Evolutionary conservation across 2,329 filamentous ascomycete genomes (phyloP).

Genomic region (Trichophyton rubrum): DNA sequence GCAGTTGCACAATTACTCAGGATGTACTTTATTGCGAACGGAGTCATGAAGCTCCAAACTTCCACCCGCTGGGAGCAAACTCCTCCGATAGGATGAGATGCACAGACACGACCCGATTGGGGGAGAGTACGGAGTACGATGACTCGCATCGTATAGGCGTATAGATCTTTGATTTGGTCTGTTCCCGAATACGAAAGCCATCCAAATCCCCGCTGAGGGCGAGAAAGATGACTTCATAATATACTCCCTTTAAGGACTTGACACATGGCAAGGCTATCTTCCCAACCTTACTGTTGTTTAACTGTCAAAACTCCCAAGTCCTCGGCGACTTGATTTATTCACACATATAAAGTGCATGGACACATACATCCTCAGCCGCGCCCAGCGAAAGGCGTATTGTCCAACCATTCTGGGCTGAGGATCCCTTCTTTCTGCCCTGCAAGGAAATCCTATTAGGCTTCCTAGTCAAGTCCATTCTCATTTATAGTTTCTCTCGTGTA

Average conservation of each 20-base stretch:
- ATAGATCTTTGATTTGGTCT: background rate
- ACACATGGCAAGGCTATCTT: background rate
- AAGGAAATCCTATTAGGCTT: too few relatives aligned
- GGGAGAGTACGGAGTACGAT: background rate
- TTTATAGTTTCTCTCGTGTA: too few relatives aligned
- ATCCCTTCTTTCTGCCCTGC: too few relatives aligned
- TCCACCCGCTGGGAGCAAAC: background rate
- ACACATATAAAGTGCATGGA: too few relatives aligned
- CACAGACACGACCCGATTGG: background rate
- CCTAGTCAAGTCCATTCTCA: too few relatives aligned
- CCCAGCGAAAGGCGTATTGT: background rate
- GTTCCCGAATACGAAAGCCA: background rate
- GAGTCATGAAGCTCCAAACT: background rate
- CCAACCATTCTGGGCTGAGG: too few relatives aligned
- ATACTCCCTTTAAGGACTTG: background rate
- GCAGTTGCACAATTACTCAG: background rate
- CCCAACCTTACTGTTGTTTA: background rate
- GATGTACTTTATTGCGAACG: background rate
- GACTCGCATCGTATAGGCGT: background rate
- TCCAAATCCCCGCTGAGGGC: background rate
- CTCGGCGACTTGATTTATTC: background rate
- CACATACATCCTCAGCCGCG: background rate
- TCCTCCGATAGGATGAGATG: background rate
- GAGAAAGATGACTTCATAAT: background rate
- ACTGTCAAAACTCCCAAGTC: background rate